phyloP scores from a whole-genome alignment of 352 stramenopile species.

The Globisporangium sylvaticum region DNA sequence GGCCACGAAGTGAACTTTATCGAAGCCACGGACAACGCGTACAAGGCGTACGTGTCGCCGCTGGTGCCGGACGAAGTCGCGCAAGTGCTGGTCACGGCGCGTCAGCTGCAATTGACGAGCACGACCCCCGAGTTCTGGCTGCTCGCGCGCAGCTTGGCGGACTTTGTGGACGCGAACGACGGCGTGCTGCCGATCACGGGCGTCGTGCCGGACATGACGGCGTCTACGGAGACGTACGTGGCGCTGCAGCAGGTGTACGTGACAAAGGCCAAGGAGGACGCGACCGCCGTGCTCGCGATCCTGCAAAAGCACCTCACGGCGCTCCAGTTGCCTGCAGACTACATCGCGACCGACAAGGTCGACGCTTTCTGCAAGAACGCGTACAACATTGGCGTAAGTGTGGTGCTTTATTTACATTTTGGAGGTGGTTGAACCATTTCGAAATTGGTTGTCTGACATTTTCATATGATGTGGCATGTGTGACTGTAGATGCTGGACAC shows the following conservation, averaged over 20 bases:
- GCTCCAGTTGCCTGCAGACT: slow-evolving; percentile 27
- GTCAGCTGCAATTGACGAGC: slow-evolving; percentile 32
- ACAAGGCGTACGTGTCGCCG: slow-evolving; percentile 88
- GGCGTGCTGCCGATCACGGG: slow-evolving; percentile 84
- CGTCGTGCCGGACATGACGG: slow-evolving; percentile 96
- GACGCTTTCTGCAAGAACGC: slow-evolving; percentile 92
- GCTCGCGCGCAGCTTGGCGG: slow-evolving; percentile 57
- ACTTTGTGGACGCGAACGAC: slow-evolving; percentile 75
- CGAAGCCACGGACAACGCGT: slow-evolving; percentile 91
- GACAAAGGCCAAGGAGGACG: slow-evolving; percentile 82
- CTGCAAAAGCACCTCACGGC: slow-evolving; percentile 27
- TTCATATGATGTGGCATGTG: not conserved
- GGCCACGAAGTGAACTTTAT: slow-evolving; percentile 95
- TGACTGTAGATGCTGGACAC: slow-evolving; percentile 62
- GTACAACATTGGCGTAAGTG: slow-evolving; percentile 74
- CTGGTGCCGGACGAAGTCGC: slow-evolving; percentile 81
- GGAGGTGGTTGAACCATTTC: not conserved
- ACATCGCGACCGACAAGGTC: slow-evolving; percentile 66
- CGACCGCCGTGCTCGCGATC: slow-evolving; percentile 31
- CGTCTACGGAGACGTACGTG: slow-evolving; percentile 93
- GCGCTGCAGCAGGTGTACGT: slow-evolving; percentile 93
- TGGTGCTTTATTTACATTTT: not conserved
- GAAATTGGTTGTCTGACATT: not conserved
- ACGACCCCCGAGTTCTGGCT: slow-evolving; percentile 76
- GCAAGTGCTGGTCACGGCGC: slow-evolving; percentile 44